A percentile compares a stretch with the other conserved stretches of the same genome.
These are phyloP conservation scores for Pseudonitzschia multiseries DNA, from an alignment of 108 stramenopile genomes.

Conservation along the genomic window DNA sequence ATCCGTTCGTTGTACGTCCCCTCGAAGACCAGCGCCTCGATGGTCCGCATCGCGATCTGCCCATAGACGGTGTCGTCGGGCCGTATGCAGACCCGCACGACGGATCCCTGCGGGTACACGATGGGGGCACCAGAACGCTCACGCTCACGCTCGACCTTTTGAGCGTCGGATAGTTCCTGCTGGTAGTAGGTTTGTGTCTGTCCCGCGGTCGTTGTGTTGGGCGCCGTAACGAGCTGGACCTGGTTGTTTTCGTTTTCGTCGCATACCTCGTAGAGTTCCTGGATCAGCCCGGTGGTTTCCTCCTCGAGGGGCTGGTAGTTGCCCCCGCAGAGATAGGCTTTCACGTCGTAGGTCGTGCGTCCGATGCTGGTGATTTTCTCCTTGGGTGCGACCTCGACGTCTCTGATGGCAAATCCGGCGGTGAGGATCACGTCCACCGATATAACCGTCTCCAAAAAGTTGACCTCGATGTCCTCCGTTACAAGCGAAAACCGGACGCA, in stretches of 20 bases:
- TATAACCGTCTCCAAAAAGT: slow-evolving; percentile 5
- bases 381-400: not conserved
- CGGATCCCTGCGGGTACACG: not conserved
- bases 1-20: not conserved
- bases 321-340: not conserved
- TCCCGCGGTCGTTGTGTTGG: not conserved
- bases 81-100: not conserved
- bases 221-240: not conserved
- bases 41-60: slow-evolving; percentile 5
- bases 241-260: not conserved
- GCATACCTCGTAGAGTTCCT: not conserved
- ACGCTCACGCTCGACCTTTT: not conserved
- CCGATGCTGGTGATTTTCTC: not conserved
- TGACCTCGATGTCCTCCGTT: slow-evolving; percentile 8
- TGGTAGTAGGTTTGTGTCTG: not conserved
- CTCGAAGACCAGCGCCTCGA: slow-evolving; percentile 3
- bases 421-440: not conserved
- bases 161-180: not conserved
- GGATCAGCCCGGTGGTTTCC: not conserved
- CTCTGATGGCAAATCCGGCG: not conserved
- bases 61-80: slow-evolving; percentile 2
- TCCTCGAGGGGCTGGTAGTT: not conserved
- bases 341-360: not conserved
- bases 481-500: slow-evolving; percentile 3
- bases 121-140: too few species aligned